Evolutionary conservation across 2,329 filamentous ascomycete species (phyloP).

Genomic region (Massarina eburnea): DNA sequence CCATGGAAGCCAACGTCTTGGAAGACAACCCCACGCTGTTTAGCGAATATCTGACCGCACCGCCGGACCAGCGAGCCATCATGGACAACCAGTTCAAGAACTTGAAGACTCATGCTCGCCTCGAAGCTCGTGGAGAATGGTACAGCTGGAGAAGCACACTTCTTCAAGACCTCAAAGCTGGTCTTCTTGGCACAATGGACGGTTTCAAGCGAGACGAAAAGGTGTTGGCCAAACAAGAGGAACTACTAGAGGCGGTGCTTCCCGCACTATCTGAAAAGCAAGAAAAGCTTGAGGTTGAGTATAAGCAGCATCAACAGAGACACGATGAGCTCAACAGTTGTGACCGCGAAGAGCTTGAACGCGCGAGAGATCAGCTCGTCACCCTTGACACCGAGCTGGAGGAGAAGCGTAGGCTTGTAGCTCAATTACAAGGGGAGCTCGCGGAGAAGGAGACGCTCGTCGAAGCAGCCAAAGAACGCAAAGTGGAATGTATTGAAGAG

Average conservation of each 20-base stretch:
- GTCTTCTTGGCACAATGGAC: conserved; percentile 71
- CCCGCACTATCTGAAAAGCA: conserved; percentile 65
- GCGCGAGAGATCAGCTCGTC: conserved; percentile 69
- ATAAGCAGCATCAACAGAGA: conserved; percentile 68
- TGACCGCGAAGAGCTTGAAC: conserved; percentile 76
- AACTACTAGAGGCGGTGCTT: conserved; percentile 66
- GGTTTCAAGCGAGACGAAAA: conserved; percentile 76
- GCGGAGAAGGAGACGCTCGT: conserved; percentile 67
- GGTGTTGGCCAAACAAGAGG: conserved; percentile 67
- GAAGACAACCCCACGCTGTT: conserved; percentile 91
- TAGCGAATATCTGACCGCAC: conserved; percentile 84
- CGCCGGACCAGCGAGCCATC: conserved; percentile 76
- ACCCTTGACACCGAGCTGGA: conserved; percentile 68
- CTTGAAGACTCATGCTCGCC: conserved; percentile 86
- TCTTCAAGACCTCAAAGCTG: conserved; percentile 77
- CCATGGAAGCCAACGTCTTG: conserved; percentile 86
- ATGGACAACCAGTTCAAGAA: conserved; percentile 99
- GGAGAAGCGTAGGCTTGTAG: conserved; percentile 68
- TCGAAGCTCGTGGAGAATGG: conserved; percentile 95
- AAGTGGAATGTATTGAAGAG: conserved; percentile 68
- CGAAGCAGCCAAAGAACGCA: conserved; percentile 64
- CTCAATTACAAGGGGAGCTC: conserved; percentile 66
- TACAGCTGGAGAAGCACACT: conserved; percentile 97
- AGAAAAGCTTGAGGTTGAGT: conserved; percentile 63
- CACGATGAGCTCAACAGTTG: conserved; percentile 75